Evolutionary conservation across 352 stramenopile genomes (phyloP).

Genomic region (Pythium phragmitis): DNA sequence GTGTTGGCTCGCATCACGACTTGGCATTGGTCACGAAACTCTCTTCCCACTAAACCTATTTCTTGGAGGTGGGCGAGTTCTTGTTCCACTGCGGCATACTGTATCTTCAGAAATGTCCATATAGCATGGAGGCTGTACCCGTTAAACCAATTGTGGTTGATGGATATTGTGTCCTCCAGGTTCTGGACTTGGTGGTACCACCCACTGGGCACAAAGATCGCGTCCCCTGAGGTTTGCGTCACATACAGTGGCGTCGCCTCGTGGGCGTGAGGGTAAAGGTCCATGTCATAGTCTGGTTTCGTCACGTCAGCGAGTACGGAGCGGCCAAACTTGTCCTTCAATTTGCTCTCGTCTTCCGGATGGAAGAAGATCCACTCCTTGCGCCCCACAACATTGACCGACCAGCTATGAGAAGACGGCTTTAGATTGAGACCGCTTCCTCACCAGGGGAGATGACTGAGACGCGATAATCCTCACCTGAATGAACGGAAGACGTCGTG

Average conservation of each 20-base stretch:
- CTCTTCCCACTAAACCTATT: constrained; percentile 45
- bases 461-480: constrained; percentile 42
- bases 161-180: constrained; percentile 91
- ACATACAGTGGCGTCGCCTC: constrained; percentile 47
- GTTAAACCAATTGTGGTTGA: constrained; percentile 99
- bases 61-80: constrained; percentile 69
- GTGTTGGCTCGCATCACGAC: constrained; percentile 76
- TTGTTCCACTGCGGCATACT: constrained; percentile 54
- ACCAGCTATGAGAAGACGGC: constrained; percentile 80
- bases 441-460: not conserved
- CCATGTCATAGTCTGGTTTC: constrained; percentile 36
- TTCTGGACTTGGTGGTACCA: constrained; percentile 97
- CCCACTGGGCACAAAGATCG: constrained; percentile 95
- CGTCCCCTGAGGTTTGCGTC: constrained; percentile 65
- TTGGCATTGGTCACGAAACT: constrained; percentile 73
- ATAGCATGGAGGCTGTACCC: constrained; percentile 65
- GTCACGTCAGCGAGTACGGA: constrained; percentile 58
- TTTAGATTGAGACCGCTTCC: not conserved
- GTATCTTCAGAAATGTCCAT: constrained; percentile 69
- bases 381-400: constrained; percentile 92
- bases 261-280: constrained; percentile 55
- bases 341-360: constrained; percentile 60
- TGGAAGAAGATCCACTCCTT: constrained; percentile 94
- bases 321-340: constrained; percentile 71
- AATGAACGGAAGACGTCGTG: constrained; percentile 97